A percentile compares a stretch with the other conserved stretches of the same genome.
Conservation (phyloP, 768 basidiomycete genomes). For the Boletus rufocinnamomeus region DNA sequence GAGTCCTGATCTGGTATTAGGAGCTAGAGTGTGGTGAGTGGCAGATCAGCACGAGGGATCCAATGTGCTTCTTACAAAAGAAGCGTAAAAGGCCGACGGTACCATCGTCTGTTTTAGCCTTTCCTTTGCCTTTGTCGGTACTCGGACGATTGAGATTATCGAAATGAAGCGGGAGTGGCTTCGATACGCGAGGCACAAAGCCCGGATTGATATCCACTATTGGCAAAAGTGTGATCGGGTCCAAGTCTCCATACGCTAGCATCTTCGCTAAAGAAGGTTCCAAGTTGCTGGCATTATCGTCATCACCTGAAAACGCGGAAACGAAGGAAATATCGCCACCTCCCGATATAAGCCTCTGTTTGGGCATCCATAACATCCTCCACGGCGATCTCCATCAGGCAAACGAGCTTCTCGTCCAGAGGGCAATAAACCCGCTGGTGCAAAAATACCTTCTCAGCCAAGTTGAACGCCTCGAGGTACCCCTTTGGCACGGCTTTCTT, state of each 20-base stretch:
- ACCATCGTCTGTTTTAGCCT: conserved; percentile 31
- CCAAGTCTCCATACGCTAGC: conserved; percentile 67
- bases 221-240: conserved; percentile 66
- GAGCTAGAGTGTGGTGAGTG: conserved; percentile 33
- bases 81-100: conserved; percentile 55
- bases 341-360: conserved; percentile 71
- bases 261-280: conserved; percentile 62
- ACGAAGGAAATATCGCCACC: conserved; percentile 39
- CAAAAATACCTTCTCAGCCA: conserved; percentile 90
- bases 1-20: conserved; percentile 28
- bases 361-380: conserved; percentile 56
- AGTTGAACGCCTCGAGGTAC: conserved; percentile 72
- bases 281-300: conserved; percentile 51
- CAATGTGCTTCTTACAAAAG: conserved; percentile 52
- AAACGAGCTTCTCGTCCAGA: conserved; percentile 57
- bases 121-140: conserved; percentile 50
- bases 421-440: conserved; percentile 95
- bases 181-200: conserved; percentile 56
- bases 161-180: conserved; percentile 39
- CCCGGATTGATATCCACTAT: conserved; percentile 80
- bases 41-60: conserved; percentile 40
- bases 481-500: conserved; percentile 76
- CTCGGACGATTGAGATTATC: conserved; percentile 28
- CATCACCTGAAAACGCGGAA: conserved; percentile 10
- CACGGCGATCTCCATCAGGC: conserved; percentile 62